A percentile compares a stretch with the other conserved stretches of the same genome.
Evolutionary conservation across 2,329 filamentous ascomycete species (phyloP).

Genomic region (Xenosphaeropsis pyriputrescens): DNA sequence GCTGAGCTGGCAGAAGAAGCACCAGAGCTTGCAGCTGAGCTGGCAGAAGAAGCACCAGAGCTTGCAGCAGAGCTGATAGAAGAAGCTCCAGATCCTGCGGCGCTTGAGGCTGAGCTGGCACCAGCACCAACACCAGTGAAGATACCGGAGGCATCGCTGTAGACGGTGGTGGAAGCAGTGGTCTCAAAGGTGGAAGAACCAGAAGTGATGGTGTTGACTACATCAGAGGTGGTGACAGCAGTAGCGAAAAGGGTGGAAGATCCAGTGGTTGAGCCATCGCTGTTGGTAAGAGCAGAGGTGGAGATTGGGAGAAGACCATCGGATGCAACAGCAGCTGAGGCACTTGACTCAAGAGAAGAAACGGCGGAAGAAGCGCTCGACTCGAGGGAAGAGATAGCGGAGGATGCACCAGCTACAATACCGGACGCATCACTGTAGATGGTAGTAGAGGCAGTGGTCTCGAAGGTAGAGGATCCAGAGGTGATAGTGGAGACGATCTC

Average conservation of each 20-base stretch:
- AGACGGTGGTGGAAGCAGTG: not conserved
- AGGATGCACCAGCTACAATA: not conserved
- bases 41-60: constrained; percentile 4
- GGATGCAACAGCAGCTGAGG: not conserved
- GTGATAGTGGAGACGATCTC: not conserved
- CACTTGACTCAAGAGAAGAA: not conserved
- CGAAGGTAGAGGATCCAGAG: not conserved
- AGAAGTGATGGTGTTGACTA: not conserved
- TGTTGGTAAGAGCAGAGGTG: not conserved
- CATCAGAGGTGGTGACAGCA: not conserved
- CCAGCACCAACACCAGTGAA: not conserved
- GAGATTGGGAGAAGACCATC: not conserved
- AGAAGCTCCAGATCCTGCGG: constrained; percentile 1
- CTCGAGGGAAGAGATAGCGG: not conserved
- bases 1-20: not conserved
- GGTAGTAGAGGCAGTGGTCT: not conserved
- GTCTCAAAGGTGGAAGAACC: not conserved
- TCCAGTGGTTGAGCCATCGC: not conserved
- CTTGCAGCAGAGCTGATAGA: constrained; percentile 1
- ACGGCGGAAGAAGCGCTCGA: not conserved
- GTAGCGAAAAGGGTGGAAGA: not conserved
- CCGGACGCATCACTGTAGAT: not conserved
- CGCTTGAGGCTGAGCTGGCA: constrained; percentile 2
- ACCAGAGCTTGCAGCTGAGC: constrained; percentile 1
- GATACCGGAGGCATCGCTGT: not conserved